Base-by-base conservation (phyloP, 106 monocot species). In the Apostasia ramifera region DNA sequence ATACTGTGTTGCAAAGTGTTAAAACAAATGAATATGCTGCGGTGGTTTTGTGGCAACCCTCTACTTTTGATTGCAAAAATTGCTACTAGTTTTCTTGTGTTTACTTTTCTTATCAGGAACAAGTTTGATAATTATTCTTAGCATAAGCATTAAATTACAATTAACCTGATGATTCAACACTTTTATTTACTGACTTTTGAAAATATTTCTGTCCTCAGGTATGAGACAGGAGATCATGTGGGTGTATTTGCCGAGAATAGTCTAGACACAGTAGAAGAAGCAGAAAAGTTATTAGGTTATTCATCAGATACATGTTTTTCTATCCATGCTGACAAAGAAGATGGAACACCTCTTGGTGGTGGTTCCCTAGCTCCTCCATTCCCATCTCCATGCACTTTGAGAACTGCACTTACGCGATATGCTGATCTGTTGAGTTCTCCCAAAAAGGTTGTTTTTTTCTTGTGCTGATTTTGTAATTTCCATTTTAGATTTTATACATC, bases 181-280 rank as follows among this genome's bases (percentile, higher is more conserved):
- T 26, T 26, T 0, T 26, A 26, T 26, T 26, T 26, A 26, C 26
- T 26, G 26, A 26, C 26, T 26, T 26, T 26, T 26, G 26, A 26
- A 26, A 26, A 26, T 26, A 26, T 26, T 59, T 47, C 47, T 40
- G 4, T 55, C 47, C 41, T 43, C 73, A 90, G 90, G 71, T 90
- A 90, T 75, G 90, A 90, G 69, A 86, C 90, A 9, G 90, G 90
- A 61, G 90, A 90, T 53, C 90, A 90, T 74, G 90, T 90, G 62
- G 90, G 86, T 61, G 86, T 90, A 38, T 90, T 52, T 74, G 55
- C 90, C 7, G 90, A 90, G 62, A 90, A 90, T 71, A 67, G 64
- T 61, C 41, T 74, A 44, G 90, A 86, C 57, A 81, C 55, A 44
- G 76, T 90, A 47, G 86, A 83, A 44, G 86, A 86, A 66, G 90